A percentile compares a stretch with the other conserved stretches of the same genome.
These are phyloP conservation scores for Dendrobium officinale DNA, from an alignment of 106 monocot species.

Conservation along the genomic window DNA sequence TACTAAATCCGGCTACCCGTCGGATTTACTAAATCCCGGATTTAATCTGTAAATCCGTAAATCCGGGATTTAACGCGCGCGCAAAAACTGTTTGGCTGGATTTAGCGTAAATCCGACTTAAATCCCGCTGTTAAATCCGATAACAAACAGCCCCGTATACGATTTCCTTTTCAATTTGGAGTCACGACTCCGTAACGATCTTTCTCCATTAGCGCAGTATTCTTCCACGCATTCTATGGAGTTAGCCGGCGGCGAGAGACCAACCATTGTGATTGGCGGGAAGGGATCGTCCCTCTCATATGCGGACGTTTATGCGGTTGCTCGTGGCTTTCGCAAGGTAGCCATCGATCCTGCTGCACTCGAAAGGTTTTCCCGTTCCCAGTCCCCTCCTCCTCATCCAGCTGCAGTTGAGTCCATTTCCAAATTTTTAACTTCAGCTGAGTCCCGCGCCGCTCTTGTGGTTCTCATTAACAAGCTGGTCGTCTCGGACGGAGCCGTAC, in stretches of 20 bases:
- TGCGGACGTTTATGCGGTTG: conserved; percentile 42
- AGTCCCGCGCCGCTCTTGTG: conserved; percentile 57
- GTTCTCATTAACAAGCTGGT: conserved; percentile 81
- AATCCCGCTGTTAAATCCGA: too few relatives aligned
- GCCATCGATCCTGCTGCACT: conserved; percentile 67
- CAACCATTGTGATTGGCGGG: conserved; percentile 42
- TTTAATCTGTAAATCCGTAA: too few relatives aligned
- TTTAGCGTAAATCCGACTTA: too few relatives aligned
- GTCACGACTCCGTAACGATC: too few relatives aligned
- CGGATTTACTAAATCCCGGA: too few relatives aligned
- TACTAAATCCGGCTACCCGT: too few relatives aligned
- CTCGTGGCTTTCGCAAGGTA: conserved; percentile 21
- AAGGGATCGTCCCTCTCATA: conserved; percentile 58
- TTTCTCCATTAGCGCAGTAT: too few relatives aligned
- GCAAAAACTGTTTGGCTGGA: too few relatives aligned
- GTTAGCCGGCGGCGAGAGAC: conserved; percentile 1
- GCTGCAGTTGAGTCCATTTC: neutral
- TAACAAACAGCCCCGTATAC: too few relatives aligned
- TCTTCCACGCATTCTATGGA: conserved; percentile 13
- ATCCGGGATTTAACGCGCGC: too few relatives aligned
- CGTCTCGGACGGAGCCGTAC: conserved; percentile 35
- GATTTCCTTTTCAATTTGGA: too few relatives aligned
- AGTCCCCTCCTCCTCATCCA: neutral
- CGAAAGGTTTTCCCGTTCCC: conserved; percentile 46
- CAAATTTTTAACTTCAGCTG: conserved; percentile 22